These are phyloP conservation scores for Sparassis latifolia DNA, from an alignment of 1,284 basidiomycete species.

Conservation along the genomic window DNA sequence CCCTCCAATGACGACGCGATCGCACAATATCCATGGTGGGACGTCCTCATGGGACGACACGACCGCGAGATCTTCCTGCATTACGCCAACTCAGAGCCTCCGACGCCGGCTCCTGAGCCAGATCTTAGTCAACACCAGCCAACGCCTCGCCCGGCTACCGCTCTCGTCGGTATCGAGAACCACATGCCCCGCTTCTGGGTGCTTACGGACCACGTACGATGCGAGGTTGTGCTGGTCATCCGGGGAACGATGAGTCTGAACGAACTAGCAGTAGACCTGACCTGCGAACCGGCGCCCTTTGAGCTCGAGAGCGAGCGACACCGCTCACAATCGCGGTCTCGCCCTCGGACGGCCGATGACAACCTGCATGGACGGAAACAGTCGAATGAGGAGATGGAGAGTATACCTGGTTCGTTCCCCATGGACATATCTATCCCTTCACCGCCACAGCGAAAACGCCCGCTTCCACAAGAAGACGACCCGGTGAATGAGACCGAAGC, in stretches of 20 bases:
- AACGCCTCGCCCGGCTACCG: conserved; percentile 17
- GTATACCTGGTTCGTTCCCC: conserved; percentile 25
- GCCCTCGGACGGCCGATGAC: not conserved
- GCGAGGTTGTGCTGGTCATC: conserved; percentile 69
- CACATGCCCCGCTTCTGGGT: conserved; percentile 80
- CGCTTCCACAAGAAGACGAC: conserved; percentile 2
- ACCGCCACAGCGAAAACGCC: conserved; percentile 4
- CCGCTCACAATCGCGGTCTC: not conserved
- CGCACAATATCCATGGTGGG: conserved; percentile 68
- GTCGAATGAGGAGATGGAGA: conserved; percentile 19
- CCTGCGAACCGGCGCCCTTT: conserved; percentile 68
- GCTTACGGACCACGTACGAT: conserved; percentile 65
- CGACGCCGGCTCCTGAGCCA: not conserved
- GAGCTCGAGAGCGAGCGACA: conserved; percentile 29
- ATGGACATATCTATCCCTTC: conserved; percentile 23
- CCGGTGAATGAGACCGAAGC: conserved; percentile 16
- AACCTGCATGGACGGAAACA: not conserved
- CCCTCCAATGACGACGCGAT: conserved; percentile 9
- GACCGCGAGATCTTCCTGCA: conserved; percentile 74
- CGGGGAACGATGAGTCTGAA: conserved; percentile 81
- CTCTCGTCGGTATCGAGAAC: conserved; percentile 58
- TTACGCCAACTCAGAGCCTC: conserved; percentile 32
- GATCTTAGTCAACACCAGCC: not conserved
- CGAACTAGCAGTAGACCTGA: conserved; percentile 77
- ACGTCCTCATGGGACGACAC: conserved; percentile 66